Percentiles rank a stretch among this genome's conserved stretches.
Conservation (phyloP, 148 eudicot genomes). For the Arctostaphylos glauca region DNA sequence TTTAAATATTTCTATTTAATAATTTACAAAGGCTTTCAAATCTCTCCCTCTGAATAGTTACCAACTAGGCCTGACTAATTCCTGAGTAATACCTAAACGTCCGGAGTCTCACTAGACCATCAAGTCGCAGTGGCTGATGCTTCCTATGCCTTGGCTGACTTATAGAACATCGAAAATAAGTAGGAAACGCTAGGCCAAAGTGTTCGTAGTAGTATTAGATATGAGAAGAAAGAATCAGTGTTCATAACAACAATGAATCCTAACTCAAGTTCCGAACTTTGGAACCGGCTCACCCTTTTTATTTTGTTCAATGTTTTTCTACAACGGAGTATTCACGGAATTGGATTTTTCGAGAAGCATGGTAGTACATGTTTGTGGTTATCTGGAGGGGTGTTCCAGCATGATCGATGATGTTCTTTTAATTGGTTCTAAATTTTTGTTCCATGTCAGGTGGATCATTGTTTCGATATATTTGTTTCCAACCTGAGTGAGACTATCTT, state of each 20-base stretch:
- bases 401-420: neutral
- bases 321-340: neutral
- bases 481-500: conserved; percentile 72
- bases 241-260: neutral
- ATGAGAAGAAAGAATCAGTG: neutral
- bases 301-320: neutral
- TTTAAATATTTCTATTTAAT: no score
- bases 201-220: neutral
- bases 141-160: no score
- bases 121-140: no score
- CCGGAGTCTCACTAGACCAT: no score
- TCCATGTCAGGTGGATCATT: conserved; percentile 79
- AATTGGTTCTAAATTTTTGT: neutral
- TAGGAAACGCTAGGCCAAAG: neutral
- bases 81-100: no score
- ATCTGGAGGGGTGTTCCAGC: conserved; percentile 1
- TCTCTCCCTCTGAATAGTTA: no score
- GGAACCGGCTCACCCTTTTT: neutral
- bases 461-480: conserved; percentile 87
- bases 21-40: no score
- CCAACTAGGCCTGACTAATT: no score
- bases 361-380: neutral
- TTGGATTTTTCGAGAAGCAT: neutral
- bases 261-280: neutral
- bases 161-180: neutral